These are phyloP conservation scores for Ceratocystis eucalypticola DNA, from an alignment of 2,329 filamentous ascomycete genomes.

Conservation along the genomic window DNA sequence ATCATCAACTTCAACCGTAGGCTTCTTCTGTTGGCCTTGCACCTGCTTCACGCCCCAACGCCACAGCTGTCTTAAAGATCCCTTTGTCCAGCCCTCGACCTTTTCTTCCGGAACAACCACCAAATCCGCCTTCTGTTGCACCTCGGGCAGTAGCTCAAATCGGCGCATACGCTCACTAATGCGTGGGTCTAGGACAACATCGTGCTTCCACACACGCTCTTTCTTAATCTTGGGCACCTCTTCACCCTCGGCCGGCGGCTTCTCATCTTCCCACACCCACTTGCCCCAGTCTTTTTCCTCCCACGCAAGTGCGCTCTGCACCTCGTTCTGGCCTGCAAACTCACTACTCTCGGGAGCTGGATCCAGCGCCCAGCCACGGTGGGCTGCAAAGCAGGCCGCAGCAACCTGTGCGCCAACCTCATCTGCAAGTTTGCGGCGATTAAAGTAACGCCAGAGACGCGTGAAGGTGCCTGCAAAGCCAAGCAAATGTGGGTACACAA, in stretches of 20 bases:
- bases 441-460: conserved; percentile 78
- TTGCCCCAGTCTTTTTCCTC: conserved; percentile 82
- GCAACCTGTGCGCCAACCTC: conserved; percentile 77
- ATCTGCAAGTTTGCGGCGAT: conserved; percentile 71
- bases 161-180: conserved; percentile 67
- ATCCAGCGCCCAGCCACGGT: conserved; percentile 29
- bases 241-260: conserved; percentile 28
- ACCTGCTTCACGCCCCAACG: conserved; percentile 36
- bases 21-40: conserved; percentile 29
- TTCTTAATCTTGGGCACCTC: conserved; percentile 32
- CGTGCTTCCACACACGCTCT: conserved; percentile 63
- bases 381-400: conserved; percentile 55
- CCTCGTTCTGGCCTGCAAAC: conserved; percentile 35
- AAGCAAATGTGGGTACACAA: conserved; percentile 78
- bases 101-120: conserved; percentile 54
- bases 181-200: conserved; percentile 61
- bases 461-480: conserved; percentile 84
- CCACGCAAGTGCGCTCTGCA: conserved; percentile 47
- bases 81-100: conserved; percentile 56
- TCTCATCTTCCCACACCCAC: conserved; percentile 48
- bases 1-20: conserved; percentile 30
- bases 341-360: conserved; percentile 20
- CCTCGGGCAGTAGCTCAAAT: conserved; percentile 56
- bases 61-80: conserved; percentile 39
- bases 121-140: conserved; percentile 51